These are phyloP conservation scores for Sporothrix brunneoviolacea DNA, from an alignment of 2,329 filamentous ascomycete genomes.

Conservation along the genomic window DNA sequence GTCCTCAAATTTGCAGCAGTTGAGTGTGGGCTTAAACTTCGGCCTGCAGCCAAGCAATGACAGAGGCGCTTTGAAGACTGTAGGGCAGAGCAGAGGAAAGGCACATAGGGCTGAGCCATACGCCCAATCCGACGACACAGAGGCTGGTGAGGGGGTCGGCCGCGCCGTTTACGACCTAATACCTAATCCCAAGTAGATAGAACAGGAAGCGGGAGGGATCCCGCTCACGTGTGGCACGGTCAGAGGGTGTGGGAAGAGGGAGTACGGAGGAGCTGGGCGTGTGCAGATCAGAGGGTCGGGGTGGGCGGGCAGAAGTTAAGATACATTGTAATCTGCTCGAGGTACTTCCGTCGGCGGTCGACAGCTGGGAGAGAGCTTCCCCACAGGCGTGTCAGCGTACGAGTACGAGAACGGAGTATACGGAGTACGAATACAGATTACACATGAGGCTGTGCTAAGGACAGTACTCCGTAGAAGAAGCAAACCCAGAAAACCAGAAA, in stretches of 20 bases:
- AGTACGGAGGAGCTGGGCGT: too few relatives aligned
- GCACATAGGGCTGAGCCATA: conserved; percentile 18
- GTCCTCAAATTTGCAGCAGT: not conserved
- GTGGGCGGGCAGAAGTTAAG: not conserved
- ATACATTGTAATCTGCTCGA: not conserved
- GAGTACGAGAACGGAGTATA: too few relatives aligned
- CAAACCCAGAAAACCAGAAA: too few relatives aligned
- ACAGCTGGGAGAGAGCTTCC: too few relatives aligned
- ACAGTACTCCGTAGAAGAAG: too few relatives aligned
- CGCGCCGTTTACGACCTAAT: too few relatives aligned
- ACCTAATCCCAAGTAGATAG: too few relatives aligned
- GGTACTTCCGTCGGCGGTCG: not conserved
- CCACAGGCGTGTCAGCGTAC: too few relatives aligned
- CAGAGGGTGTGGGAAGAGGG: not conserved
- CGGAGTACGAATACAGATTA: too few relatives aligned
- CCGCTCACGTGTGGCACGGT: not conserved
- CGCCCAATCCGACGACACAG: not conserved
- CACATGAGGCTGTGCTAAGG: too few relatives aligned
- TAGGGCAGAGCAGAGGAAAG: not conserved
- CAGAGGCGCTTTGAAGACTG: not conserved
- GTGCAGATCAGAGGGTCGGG: not conserved
- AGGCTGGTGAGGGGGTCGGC: not conserved
- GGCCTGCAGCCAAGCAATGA: not conserved
- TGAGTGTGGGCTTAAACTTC: conserved; percentile 1
- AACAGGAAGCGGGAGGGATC: conserved; percentile 11